These are phyloP conservation scores for Lagenidium giganteum DNA, from an alignment of 352 stramenopile genomes.

Conservation along the genomic window DNA sequence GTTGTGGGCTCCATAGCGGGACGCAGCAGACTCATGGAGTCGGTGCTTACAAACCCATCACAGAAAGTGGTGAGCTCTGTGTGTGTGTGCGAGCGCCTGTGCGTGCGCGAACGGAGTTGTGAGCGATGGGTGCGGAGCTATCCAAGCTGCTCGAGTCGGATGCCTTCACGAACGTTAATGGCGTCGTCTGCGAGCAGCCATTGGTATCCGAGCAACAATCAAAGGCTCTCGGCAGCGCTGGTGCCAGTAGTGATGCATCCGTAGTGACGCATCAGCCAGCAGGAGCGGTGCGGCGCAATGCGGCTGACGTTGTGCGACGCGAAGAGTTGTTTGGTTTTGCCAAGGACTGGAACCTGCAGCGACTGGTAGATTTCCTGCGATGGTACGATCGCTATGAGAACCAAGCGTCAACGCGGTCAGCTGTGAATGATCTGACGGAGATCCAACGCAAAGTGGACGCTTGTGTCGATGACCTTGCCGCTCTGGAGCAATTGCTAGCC, in stretches of 20 bases:
- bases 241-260: too few relatives aligned
- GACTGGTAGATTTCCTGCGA: constrained; percentile 42
- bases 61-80: too few relatives aligned
- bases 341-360: constrained; percentile 46
- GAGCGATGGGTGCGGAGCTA: constrained; percentile 22
- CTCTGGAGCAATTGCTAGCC: constrained; percentile 27
- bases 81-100: too few relatives aligned
- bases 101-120: too few relatives aligned
- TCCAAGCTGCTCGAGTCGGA: constrained; percentile 19
- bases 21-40: too few relatives aligned
- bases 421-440: constrained; percentile 10
- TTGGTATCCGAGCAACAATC: too few relatives aligned
- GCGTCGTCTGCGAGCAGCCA: constrained; percentile 14
- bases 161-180: constrained; percentile 2
- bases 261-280: too few relatives aligned
- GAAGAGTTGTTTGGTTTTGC: constrained; percentile 55
- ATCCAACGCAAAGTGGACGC: constrained; percentile 27
- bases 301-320: constrained; percentile 33
- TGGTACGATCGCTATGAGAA: constrained; percentile 48
- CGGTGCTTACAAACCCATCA: too few relatives aligned
- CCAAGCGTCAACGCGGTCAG: not conserved
- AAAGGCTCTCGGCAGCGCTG: not conserved
- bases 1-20: too few relatives aligned
- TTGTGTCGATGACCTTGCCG: constrained; percentile 23
- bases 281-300: constrained; percentile 23